Conservation (phyloP, 192 early-diverging fungal species). For the Rhizoclosmatium globosum region DNA sequence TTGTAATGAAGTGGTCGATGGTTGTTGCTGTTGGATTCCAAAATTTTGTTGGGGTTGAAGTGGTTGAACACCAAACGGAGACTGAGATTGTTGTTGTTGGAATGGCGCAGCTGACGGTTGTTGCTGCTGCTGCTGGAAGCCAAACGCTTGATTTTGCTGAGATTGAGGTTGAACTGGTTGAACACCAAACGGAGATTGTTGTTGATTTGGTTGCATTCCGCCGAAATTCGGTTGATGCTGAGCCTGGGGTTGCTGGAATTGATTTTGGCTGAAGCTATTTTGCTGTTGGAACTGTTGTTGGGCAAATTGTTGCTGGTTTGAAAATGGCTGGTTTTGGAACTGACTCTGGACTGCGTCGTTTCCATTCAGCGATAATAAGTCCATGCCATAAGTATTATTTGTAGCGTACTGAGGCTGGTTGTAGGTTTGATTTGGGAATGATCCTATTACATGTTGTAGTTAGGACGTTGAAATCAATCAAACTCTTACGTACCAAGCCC, state of each 20-base stretch:
- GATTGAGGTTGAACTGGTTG: neutral
- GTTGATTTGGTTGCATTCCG: conserved; percentile 20
- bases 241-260: conserved; percentile 11
- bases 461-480: too few species aligned
- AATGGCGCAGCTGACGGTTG: conserved; percentile 36
- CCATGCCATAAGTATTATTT: neutral
- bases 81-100: conserved; percentile 42
- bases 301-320: conserved; percentile 18
- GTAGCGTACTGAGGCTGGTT: neutral
- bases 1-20: neutral
- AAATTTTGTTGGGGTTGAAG: neutral
- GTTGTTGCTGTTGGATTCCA: conserved; percentile 26
- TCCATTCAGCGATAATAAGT: neutral
- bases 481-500: too few species aligned
- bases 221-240: conserved; percentile 22
- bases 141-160: neutral
- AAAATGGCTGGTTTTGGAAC: neutral
- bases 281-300: conserved; percentile 2
- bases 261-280: neutral
- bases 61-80: neutral
- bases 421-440: neutral
- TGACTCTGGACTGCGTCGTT: conserved; percentile 1
- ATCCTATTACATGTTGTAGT: neutral
- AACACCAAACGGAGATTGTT: neutral
- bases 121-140: neutral